Evolutionary conservation across 495 filamentous ascomycete species (phyloP).

Genomic region (Penicillium dipodomyicola): DNA sequence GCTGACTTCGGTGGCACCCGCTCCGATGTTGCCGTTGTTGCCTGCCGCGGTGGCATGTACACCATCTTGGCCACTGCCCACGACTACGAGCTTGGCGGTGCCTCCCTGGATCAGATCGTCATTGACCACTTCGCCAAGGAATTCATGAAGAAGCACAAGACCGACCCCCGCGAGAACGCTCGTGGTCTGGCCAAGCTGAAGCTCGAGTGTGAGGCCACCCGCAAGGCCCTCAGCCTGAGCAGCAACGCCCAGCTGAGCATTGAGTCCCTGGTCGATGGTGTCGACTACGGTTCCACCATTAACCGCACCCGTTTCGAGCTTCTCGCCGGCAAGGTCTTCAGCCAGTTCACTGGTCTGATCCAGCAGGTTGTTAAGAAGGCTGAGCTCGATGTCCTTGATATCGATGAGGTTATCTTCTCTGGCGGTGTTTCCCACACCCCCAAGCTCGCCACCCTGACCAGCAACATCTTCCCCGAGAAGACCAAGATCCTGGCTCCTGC

Average conservation of each 20-base stretch:
- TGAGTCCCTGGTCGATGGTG: constrained; percentile 79
- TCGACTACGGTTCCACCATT: constrained; percentile 87
- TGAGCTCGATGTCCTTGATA: constrained; percentile 83
- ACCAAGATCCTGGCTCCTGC: constrained; percentile 81
- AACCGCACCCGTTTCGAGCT: constrained; percentile 93
- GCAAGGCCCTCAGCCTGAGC: constrained; percentile 85
- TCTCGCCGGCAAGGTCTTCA: constrained; percentile 78
- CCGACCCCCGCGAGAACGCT: constrained; percentile 77
- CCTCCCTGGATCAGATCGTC: constrained; percentile 79
- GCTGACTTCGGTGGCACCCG: constrained; percentile 91
- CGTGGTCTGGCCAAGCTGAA: constrained; percentile 87
- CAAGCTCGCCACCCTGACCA: constrained; percentile 75
- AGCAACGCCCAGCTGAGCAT: constrained; percentile 86
- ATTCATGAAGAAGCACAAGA: constrained; percentile 91
- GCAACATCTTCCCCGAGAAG: constrained; percentile 73
- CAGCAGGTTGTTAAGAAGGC: constrained; percentile 88
- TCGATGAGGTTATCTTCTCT: constrained; percentile 91
- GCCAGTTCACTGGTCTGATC: constrained; percentile 80
- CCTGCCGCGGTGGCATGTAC: constrained; percentile 93
- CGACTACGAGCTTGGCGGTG: constrained; percentile 87
- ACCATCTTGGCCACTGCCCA: constrained; percentile 90
- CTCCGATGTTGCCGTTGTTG: constrained; percentile 86
- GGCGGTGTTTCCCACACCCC: constrained; percentile 93
- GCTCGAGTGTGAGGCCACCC: constrained; percentile 83
- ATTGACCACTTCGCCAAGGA: constrained; percentile 98